These are phyloP conservation scores for Amborella trichopoda DNA, from an alignment of 164 flowering plant species.

Conservation along the genomic window DNA sequence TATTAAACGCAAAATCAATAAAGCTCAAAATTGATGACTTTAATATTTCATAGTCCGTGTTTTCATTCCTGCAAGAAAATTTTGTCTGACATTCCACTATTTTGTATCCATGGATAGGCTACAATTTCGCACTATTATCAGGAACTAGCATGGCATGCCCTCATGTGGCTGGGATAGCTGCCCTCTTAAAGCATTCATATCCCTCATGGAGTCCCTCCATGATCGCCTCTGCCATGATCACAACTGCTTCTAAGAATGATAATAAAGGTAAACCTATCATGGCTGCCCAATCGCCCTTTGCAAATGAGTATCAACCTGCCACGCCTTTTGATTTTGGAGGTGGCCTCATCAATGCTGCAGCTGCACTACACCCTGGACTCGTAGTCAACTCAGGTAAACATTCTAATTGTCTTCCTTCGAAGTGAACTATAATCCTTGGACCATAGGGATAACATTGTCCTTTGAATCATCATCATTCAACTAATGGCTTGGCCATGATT, in stretches of 20 bases:
- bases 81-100: no score
- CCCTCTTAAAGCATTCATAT: slow-evolving; percentile 62
- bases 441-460: no score
- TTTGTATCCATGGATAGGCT: slow-evolving; percentile 25
- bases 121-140: slow-evolving; percentile 59
- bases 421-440: no score
- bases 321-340: slow-evolving; percentile 72
- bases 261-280: slow-evolving; percentile 45
- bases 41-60: no score
- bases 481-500: no score
- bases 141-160: slow-evolving; percentile 98
- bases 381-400: slow-evolving; percentile 52
- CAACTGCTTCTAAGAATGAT: slow-evolving; percentile 62
- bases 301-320: slow-evolving; percentile 21
- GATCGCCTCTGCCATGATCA: slow-evolving; percentile 83
- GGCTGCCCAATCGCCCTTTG: slow-evolving; percentile 50
- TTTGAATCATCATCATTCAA: no score
- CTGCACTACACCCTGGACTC: slow-evolving; percentile 72
- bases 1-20: no score
- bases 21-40: no score
- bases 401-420: no score
- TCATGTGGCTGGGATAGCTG: slow-evolving; percentile 83
- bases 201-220: slow-evolving; percentile 88
- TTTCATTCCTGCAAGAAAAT: no score
- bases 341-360: slow-evolving; percentile 51